Base-by-base conservation (phyloP, 768 basidiomycete species). In the Suillus discolor region DNA sequence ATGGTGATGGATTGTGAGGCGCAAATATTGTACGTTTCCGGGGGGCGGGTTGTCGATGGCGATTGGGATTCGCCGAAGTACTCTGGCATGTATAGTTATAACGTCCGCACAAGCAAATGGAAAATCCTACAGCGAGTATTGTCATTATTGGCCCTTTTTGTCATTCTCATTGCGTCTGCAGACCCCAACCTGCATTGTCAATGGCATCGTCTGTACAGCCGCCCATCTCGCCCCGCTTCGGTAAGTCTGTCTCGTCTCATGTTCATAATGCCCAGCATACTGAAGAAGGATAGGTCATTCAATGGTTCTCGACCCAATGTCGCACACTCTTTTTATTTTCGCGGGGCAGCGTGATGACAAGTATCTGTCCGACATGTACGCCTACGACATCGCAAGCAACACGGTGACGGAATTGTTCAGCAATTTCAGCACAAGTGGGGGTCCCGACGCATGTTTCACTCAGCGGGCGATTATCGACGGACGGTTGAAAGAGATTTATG, bases 351-450 rank as follows among this genome's bases (percentile, higher is more conserved):
- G 85, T 20, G 87, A 88, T 34, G 85, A 89, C 28, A 85, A 80
- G 65, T 88, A 87, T 66, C 82, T 91, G 11, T 85, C 88, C 3
- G 92, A 93, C 74, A 91, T 93, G 91, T 90, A 89, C 62, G 81
- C 87, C 1, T 91, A 87, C 75, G 85, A 92, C 64, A 83, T 90
- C 67, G 76, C 78, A 53, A 85, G 83, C 4, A 84, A 85, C 70
- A 83, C 82, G 3, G 82, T 84, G 34, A 83, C 84, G 2, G 87
- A 92, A 71, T 71, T 92, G 5, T 91, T 84, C 71, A 79, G 85
- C 53, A 87, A 91, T 71, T 87, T 89, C 74, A 82, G 85, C 3
- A 65, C 80, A 18, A 77, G 80, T 11, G 89, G 90, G 1, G 91
- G 92, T 0, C 89, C 91, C 0, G 86, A 89, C 51, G 84, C 89